A percentile compares a stretch with the other conserved stretches of the same genome.
Conservation (phyloP, 176 grass and related monocot genomes). For the Rhipidocladum racemiflorum region DNA sequence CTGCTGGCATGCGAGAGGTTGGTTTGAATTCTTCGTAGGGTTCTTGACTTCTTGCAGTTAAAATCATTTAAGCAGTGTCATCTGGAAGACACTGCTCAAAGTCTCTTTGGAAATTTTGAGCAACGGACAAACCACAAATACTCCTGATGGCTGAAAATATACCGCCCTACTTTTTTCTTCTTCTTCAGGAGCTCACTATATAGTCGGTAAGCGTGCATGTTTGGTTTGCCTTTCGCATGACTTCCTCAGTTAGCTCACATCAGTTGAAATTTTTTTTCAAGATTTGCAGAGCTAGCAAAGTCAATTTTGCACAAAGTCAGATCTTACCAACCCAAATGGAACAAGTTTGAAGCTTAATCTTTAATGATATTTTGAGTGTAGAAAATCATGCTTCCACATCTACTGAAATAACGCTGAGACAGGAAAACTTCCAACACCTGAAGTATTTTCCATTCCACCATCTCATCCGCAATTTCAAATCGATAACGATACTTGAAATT, state of each 20-base stretch:
- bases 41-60: not conserved
- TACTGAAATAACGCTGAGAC: not conserved
- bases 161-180: not conserved
- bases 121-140: not conserved
- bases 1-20: not conserved
- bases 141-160: not conserved
- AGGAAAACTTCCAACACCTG: not conserved
- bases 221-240: not conserved
- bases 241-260: not conserved
- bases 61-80: not conserved
- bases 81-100: not conserved
- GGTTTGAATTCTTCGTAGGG: not conserved
- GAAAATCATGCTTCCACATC: not conserved
- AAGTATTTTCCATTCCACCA: not conserved
- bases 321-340: slow-evolving; percentile 8
- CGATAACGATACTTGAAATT: not conserved
- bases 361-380: not conserved
- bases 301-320: slow-evolving; percentile 2
- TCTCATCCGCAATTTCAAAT: not conserved
- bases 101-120: not conserved
- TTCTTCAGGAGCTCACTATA: too few relatives aligned
- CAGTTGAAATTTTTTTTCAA: too few relatives aligned
- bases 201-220: not conserved
- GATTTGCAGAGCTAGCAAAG: not conserved
- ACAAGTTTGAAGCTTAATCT: not conserved